Conservation (phyloP, 768 basidiomycete species). For the Russula lepida region DNA sequence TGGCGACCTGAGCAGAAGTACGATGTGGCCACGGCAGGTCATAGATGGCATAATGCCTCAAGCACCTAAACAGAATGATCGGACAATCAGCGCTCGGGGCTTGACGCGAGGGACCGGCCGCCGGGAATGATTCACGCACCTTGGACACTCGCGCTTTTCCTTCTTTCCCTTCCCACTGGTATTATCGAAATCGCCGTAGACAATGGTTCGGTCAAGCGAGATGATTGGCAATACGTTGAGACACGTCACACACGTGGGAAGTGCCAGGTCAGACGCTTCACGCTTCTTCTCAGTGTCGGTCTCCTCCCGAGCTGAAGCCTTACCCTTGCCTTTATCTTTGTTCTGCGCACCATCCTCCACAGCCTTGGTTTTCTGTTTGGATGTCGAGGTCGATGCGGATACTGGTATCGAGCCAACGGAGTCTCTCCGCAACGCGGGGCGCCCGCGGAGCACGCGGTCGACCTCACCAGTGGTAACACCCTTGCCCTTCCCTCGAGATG, state of each 20-base stretch:
- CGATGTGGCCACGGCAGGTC: conserved; percentile 63
- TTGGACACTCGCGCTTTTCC: conserved; percentile 55
- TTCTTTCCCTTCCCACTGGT: conserved; percentile 37
- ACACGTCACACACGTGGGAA: conserved; percentile 64
- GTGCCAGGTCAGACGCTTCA: conserved; percentile 22
- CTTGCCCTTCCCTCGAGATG: conserved; percentile 21
- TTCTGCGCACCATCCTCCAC: conserved; percentile 10
- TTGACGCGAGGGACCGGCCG: background rate
- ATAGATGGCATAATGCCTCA: conserved; percentile 77
- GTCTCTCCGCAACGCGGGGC: conserved; percentile 10
- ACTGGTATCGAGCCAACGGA: conserved; percentile 4
- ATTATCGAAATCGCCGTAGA: conserved; percentile 57
- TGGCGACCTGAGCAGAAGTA: conserved; percentile 38
- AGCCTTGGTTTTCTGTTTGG: conserved; percentile 16
- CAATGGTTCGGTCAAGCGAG: conserved; percentile 62
- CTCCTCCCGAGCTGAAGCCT: conserved; percentile 14
- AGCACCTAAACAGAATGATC: conserved; percentile 42
- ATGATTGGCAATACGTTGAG: conserved; percentile 66
- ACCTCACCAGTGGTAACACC: background rate
- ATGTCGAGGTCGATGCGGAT: background rate
- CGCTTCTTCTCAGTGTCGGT: conserved; percentile 16
- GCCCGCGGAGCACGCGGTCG: conserved; percentile 20
- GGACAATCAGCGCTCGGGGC: conserved; percentile 9
- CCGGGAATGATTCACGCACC: conserved; percentile 38
- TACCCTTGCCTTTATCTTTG: conserved; percentile 22